Percentiles rank a stretch among this genome's conserved stretches.
These are phyloP conservation scores for Polytolypa hystricis DNA, from an alignment of 2,329 filamentous ascomycete genomes.

Conservation along the genomic window DNA sequence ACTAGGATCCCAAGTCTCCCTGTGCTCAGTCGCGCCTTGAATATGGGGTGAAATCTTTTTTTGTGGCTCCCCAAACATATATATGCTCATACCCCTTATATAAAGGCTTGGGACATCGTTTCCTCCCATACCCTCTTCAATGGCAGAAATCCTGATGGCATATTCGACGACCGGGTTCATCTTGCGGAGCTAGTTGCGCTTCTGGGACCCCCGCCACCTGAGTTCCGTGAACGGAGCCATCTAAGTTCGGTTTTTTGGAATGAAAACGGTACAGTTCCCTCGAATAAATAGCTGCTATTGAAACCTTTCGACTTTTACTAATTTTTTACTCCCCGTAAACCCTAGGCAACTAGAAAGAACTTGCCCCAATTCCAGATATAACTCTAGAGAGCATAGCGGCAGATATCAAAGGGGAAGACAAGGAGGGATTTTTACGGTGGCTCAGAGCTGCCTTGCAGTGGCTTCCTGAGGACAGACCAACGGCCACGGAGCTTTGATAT, in stretches of 20 bases:
- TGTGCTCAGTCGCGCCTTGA: too few species aligned
- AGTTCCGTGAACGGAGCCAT: constrained; percentile 1
- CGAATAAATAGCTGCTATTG: not conserved
- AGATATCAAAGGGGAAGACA: not conserved
- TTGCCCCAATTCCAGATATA: not conserved
- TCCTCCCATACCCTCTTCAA: not conserved
- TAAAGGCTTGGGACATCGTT: constrained; percentile 4
- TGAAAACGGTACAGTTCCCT: constrained; percentile 1
- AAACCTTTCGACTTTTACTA: not conserved
- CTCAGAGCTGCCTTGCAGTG: not conserved
- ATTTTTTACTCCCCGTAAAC: not conserved
- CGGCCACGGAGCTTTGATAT: not conserved
- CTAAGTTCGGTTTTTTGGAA: constrained; percentile 4
- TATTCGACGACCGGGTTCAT: constrained; percentile 1
- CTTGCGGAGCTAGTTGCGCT: constrained; percentile 5
- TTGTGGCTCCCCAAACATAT: too few species aligned
- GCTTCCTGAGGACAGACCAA: not conserved
- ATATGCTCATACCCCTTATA: not conserved
- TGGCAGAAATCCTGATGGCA: constrained; percentile 1
- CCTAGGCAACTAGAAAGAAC: not conserved
- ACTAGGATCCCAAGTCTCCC: too few species aligned
- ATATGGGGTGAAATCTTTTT: not conserved
- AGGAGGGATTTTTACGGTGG: not conserved
- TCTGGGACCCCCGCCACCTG: constrained; percentile 4
- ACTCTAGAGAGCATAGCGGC: not conserved